A percentile compares a stretch with the other conserved stretches of the same genome.
phyloP scores from a whole-genome alignment of 2,329 filamentous ascomycete genomes.

The Trichoderma brevicompactum region DNA sequence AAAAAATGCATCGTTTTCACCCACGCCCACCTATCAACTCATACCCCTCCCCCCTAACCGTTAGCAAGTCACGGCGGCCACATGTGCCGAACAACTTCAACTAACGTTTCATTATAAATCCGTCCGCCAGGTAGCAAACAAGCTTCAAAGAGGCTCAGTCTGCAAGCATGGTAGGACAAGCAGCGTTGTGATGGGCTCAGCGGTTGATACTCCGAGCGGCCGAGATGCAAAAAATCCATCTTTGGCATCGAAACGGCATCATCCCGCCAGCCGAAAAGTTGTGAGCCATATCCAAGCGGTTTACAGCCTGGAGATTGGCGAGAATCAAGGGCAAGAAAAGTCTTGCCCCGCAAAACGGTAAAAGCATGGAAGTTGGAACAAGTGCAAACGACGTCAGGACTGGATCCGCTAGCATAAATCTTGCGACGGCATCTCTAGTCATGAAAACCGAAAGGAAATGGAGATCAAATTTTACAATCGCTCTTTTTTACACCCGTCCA shows the following conservation, averaged over 20 bases:
- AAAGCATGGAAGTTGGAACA: conserved; percentile 22
- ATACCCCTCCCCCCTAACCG: background rate
- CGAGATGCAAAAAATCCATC: background rate
- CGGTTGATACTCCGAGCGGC: background rate
- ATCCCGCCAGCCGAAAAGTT: background rate
- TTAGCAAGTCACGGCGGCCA: background rate
- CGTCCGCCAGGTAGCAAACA: conserved; percentile 6
- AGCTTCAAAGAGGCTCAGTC: conserved; percentile 1
- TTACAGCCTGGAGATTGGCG: conserved; percentile 21
- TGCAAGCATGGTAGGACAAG: conserved; percentile 2
- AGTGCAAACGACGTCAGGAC: conserved; percentile 29
- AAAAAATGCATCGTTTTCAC: conserved; percentile 23
- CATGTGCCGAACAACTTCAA: conserved; percentile 8
- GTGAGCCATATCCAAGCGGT: conserved; percentile 29
- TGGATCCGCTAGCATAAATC: conserved; percentile 35
- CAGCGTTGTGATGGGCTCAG: background rate
- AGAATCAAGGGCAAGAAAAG: conserved; percentile 8
- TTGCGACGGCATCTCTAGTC: conserved; percentile 44
- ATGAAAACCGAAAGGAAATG: conserved; percentile 42
- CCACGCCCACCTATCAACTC: background rate
- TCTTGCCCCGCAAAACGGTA: conserved; percentile 9
- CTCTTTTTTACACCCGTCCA: conserved; percentile 40
- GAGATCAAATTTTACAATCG: conserved; percentile 43
- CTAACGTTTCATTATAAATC: background rate
- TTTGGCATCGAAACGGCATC: conserved; percentile 2